Base-by-base conservation (phyloP, 2,329 filamentous ascomycete species). In the Colletotrichum falcatum region DNA sequence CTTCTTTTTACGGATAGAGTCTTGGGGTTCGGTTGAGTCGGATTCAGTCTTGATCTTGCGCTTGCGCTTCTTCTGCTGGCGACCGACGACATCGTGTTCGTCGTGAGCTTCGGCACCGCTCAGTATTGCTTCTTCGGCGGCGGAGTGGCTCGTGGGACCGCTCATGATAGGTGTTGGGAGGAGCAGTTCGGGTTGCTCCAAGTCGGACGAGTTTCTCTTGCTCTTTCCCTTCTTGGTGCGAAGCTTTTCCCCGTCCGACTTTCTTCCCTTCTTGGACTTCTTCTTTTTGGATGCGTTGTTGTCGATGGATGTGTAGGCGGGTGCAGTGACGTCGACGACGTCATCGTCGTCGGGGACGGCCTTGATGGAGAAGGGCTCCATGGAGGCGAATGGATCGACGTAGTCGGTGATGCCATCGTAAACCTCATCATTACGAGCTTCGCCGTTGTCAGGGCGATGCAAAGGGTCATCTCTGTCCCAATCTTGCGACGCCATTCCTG, bases 281-380 rank as follows among this genome's bases (percentile, higher is more conserved):
- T 61, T 56, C 49, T 56, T 55, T 28, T 59, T 69, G 16, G 23
- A 39, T 14, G 42, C 16, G 20, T 60, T 35, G 26, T 53, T 20
- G 18, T 51, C 33, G n/a, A 37, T 46, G 11, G 67, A 61, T 42
- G n/a, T n/a, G 30, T 58, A 51, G 16, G 49, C 23, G 7, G 63
- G n/a, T 1, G 16, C 20, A n/a, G 44, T 35, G 0, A 42, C 42
- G 4, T 42, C 33, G 0, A 42, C 42, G 4, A 56, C 56, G 6
- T 61, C 56, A 2, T 61, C 56, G 6, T 61, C 56, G 3, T 56
- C 56, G n/a, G n/a, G 16, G 3, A 46, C 37, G 8, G n/a, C 37
- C 37, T 68, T 59, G 23, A 65, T 71, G 14, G 68, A 71, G 37
- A 71, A 71, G n/a, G 59, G 64, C n/a, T 55, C 14, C 64, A 68